These are phyloP conservation scores for Yarrowia deformans DNA, from an alignment of 805 yeast genomes.

Conservation along the genomic window DNA sequence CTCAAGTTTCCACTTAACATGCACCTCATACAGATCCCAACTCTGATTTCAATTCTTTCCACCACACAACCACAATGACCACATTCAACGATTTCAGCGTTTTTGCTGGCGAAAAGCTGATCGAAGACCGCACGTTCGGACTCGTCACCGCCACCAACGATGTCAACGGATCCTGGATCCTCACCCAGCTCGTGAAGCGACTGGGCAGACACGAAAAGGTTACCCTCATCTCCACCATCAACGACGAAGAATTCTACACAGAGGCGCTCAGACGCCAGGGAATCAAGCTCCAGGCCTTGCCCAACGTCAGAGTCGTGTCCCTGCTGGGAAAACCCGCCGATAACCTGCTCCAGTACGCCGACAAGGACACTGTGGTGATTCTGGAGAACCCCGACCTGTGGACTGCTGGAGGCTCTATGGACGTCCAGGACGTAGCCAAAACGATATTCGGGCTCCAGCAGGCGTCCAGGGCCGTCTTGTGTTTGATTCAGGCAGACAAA, in stretches of 20 bases:
- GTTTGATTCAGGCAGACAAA: constrained; percentile 10
- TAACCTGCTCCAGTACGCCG: constrained; percentile 8
- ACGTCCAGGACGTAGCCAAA: constrained; percentile 12
- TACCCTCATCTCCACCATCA: constrained; percentile 5
- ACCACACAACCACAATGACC: constrained; percentile 1
- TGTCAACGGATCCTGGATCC: constrained; percentile 23
- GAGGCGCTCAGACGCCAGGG: constrained; percentile 26
- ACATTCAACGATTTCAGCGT: constrained; percentile 20
- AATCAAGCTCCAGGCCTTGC: constrained; percentile 1
- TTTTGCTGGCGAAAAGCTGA: constrained; percentile 12
- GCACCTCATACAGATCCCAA: not conserved
- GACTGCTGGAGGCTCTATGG: constrained; percentile 7
- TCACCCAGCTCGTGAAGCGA: constrained; percentile 14
- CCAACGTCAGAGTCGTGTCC: constrained; percentile 9
- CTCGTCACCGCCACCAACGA: constrained; percentile 15
- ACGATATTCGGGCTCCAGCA: not conserved
- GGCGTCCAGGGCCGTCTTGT: not conserved
- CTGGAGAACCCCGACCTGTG: constrained; percentile 28
- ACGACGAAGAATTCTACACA: constrained; percentile 19
- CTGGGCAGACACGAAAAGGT: constrained; percentile 20
- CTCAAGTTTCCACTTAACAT: too few relatives aligned
- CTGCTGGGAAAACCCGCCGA: constrained; percentile 2
- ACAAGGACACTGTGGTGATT: constrained; percentile 2
- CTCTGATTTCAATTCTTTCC: not conserved
- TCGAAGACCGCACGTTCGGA: constrained; percentile 12